Base-by-base conservation (phyloP, 2,329 filamentous ascomycete species). In the Penicillium olsonii region DNA sequence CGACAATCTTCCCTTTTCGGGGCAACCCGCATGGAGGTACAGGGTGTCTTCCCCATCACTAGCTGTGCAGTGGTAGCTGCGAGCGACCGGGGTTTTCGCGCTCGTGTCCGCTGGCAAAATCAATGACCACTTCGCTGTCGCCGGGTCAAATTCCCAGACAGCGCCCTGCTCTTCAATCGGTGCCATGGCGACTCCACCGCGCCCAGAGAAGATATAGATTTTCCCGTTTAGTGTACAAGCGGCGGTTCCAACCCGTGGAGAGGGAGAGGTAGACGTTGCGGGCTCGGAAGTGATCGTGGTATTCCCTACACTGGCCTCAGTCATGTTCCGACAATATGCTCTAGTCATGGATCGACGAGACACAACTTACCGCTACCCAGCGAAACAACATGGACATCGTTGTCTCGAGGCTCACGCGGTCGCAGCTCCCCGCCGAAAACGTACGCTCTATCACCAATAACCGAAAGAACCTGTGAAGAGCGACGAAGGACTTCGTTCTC, bases 131-230 rank as follows among this genome's bases (percentile, higher is more conserved):
- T 71, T 72, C 46, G 79, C 72, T n/a, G 75, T 73, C 50, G 78
- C 74, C 1, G 87, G 84, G 65, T 90, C 82, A 62, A 88, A 92
- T 24, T 84, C 76, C 90, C 90, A 95, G 43, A 95, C 77, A 3
- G 83, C 77, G 14, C 90, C 90, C 10, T 76, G 68, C 63, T 95
- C 90, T 44, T 92, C 83, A 10, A 95, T 76, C 0, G 88, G 84
- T 2, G 80, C 75, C 81, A 88, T 85, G 22, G 83, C 83, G 3
- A 78, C 71, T 0, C 87, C 87, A 27, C 87, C 85, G 37, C 88
- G 84, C 9, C 91, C 90, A 40, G 89, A 90, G 69, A 92, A 95
- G 35, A 95, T 56, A 70, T 92, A 92, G 61, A 95, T 84, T 18
- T 84, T 84, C 37, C 80, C 79, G 50, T 84, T 79, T 50, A 94